These are phyloP conservation scores for Solanum stenotomum DNA, from an alignment of 257 asterid genomes.

Conservation along the genomic window DNA sequence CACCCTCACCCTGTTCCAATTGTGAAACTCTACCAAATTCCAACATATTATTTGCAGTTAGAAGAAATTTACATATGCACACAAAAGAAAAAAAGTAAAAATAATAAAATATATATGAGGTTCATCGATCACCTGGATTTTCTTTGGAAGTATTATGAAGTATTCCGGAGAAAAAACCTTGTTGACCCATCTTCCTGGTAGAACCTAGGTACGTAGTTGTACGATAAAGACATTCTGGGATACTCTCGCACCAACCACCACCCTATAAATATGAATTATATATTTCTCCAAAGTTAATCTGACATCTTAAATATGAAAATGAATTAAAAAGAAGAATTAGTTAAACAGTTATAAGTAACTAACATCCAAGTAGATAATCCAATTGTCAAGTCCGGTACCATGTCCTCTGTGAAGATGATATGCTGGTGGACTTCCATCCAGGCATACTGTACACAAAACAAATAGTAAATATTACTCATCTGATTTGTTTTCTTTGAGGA, in stretches of 20 bases:
- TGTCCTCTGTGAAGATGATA: rapidly evolving
- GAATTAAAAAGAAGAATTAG: not conserved
- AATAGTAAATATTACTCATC: too few species aligned
- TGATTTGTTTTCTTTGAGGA: not conserved
- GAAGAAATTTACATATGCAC: not conserved
- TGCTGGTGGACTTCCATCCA: too few species aligned
- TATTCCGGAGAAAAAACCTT: conserved; percentile 50
- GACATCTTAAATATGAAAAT: not conserved
- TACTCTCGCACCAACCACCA: conserved; percentile 79
- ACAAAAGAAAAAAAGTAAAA: not conserved
- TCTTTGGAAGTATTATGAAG: conserved; percentile 39
- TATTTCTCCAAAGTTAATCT: not conserved
- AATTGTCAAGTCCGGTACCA: not conserved
- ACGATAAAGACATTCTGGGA: conserved; percentile 35
- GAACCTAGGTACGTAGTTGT: conserved; percentile 40
- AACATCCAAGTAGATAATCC: not conserved
- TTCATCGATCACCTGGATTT: conserved; percentile 51
- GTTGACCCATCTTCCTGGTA: conserved; percentile 27
- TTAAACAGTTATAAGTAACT: not conserved
- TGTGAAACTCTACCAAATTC: conserved; percentile 39
- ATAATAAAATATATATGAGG: not conserved
- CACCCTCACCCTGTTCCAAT: conserved; percentile 66
- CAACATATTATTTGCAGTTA: not conserved
- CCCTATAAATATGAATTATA: conserved; percentile 25
- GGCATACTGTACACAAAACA: too few species aligned